These are phyloP conservation scores for Phialophora chinensis DNA, from an alignment of 2,329 filamentous ascomycete genomes.

Conservation along the genomic window DNA sequence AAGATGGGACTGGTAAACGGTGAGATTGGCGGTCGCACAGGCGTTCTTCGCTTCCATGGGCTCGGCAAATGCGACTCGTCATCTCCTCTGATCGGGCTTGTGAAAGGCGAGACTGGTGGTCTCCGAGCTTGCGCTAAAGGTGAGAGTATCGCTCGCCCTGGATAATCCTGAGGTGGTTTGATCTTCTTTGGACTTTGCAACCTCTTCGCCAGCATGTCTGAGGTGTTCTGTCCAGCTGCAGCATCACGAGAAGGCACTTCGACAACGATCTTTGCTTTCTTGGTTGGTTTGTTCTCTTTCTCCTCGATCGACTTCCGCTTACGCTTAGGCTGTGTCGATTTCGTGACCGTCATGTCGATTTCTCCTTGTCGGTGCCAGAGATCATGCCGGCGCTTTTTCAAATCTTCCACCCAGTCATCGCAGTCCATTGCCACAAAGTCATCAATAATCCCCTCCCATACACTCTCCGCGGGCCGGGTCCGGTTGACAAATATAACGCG, in stretches of 20 bases:
- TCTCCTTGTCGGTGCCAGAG: constrained; percentile 57
- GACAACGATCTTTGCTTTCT: constrained; percentile 34
- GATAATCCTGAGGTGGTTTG: constrained; percentile 17
- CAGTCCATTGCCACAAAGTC: constrained; percentile 78
- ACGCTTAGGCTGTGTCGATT: constrained; percentile 32
- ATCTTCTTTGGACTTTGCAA: constrained; percentile 4
- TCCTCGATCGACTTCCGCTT: constrained; percentile 37
- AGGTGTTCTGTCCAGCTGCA: not conserved
- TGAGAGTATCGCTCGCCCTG: constrained; percentile 29
- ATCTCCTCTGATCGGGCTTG: constrained; percentile 27
- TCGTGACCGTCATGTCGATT: constrained; percentile 39
- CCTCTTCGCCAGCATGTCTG: constrained; percentile 20
- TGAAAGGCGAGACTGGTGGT: constrained; percentile 31
- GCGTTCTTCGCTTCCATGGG: constrained; percentile 2
- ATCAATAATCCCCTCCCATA: constrained; percentile 75
- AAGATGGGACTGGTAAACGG: constrained; percentile 24
- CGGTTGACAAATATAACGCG: constrained; percentile 76
- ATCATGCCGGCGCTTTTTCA: constrained; percentile 64
- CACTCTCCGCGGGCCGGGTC: constrained; percentile 73
- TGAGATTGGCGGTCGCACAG: constrained; percentile 29
- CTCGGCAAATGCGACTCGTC: constrained; percentile 1
- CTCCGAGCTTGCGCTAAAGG: constrained; percentile 32
- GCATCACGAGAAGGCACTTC: constrained; percentile 14
- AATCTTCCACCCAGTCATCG: constrained; percentile 72
- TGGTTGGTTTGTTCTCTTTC: constrained; percentile 24